A percentile compares a stretch with the other conserved stretches of the same genome.
These are phyloP conservation scores for Phaeosphaeria sp. DNA, from an alignment of 2,329 filamentous ascomycete species.

Conservation along the genomic window DNA sequence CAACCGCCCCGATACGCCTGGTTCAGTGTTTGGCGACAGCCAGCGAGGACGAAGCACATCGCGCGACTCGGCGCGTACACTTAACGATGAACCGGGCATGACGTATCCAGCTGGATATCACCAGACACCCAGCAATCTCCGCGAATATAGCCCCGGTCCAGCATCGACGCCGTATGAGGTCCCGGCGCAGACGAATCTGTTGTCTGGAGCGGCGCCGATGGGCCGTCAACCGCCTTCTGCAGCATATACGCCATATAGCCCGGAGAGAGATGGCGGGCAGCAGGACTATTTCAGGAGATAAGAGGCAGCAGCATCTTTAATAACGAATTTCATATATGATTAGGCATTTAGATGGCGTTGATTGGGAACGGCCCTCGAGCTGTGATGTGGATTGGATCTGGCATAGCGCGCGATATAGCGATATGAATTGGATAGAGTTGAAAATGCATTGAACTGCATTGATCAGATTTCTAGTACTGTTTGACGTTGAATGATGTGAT, in stretches of 20 bases:
- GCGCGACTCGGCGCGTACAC: slow-evolving; percentile 38
- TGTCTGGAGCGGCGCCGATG: slow-evolving; percentile 45
- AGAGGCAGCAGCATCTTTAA: neutral
- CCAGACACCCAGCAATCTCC: slow-evolving; percentile 50
- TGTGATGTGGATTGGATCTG: neutral
- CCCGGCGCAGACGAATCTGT: slow-evolving; percentile 31
- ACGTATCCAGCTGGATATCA: slow-evolving; percentile 58
- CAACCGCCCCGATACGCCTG: slow-evolving; percentile 67
- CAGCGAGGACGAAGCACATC: slow-evolving; percentile 32
- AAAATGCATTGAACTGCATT: neutral
- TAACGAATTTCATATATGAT: neutral
- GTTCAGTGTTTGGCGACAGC: slow-evolving; percentile 38
- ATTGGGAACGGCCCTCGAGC: neutral
- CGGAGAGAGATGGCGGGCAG: slow-evolving; percentile 22
- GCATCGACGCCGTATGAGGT: slow-evolving; percentile 32
- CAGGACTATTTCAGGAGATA: slow-evolving; percentile 31
- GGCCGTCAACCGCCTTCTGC: slow-evolving; percentile 23
- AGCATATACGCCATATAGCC: slow-evolving; percentile 39
- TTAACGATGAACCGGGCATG: slow-evolving; percentile 43
- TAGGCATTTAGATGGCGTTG: neutral
- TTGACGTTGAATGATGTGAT: neutral
- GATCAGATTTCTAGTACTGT: neutral
- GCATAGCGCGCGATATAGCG: neutral
- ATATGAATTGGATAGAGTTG: neutral
- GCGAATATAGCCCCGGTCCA: slow-evolving; percentile 52